Percentiles rank a stretch among this genome's conserved stretches.
Conservation (phyloP, 2,329 filamentous ascomycete genomes). For the Cyphellophora europaea region DNA sequence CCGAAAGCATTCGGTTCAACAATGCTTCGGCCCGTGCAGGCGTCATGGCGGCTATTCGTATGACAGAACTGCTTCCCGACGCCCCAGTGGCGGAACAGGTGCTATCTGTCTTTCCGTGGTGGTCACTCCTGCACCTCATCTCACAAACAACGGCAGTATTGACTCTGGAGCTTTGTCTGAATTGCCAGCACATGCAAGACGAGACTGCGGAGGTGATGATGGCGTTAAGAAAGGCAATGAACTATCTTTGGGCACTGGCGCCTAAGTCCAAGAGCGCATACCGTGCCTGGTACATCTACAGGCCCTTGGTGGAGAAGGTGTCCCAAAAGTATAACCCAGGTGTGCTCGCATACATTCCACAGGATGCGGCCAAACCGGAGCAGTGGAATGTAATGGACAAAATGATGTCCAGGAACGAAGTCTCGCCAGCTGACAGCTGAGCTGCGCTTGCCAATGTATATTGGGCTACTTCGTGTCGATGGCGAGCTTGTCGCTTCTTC, state of each 20-base stretch:
- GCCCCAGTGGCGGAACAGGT: slow-evolving; percentile 16
- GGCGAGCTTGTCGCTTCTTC: no score
- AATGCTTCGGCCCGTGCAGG: slow-evolving; percentile 14
- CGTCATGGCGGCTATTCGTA: slow-evolving; percentile 18
- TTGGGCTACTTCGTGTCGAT: no score
- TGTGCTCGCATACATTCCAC: no score
- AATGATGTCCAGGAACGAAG: no score
- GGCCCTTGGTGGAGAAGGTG: slow-evolving; percentile 5
- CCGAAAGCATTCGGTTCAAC: slow-evolving; percentile 11
- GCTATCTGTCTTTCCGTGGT: slow-evolving; percentile 19
- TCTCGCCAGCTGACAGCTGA: no score
- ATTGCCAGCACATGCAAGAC: slow-evolving; percentile 14
- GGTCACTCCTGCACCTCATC: slow-evolving; percentile 21
- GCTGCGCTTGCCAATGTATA: no score
- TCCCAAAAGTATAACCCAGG: no score
- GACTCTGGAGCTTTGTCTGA: slow-evolving; percentile 19
- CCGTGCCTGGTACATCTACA: slow-evolving; percentile 12
- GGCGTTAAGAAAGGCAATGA: slow-evolving; percentile 19
- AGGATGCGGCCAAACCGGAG: no score
- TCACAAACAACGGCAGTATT: slow-evolving; percentile 20
- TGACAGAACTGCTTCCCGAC: slow-evolving; percentile 18
- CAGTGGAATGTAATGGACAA: no score
- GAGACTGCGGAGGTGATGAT: slow-evolving; percentile 13
- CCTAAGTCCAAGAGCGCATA: slow-evolving; percentile 11
- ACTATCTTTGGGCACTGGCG: slow-evolving; percentile 14